phyloP scores from a whole-genome alignment of 2,329 filamentous ascomycete species.

The Cryoendolithus antarcticus region DNA sequence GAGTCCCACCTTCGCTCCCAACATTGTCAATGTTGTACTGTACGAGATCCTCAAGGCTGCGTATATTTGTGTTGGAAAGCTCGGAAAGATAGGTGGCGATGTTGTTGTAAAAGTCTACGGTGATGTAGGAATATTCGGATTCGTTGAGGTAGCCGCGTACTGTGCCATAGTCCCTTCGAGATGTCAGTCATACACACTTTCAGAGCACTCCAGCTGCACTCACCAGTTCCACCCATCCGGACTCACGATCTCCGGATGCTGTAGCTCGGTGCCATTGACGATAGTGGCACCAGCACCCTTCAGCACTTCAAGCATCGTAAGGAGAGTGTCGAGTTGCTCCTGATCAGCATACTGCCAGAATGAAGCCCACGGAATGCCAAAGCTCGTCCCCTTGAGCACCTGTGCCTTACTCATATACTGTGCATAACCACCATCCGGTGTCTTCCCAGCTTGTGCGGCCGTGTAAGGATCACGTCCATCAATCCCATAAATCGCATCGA shows the following conservation, averaged over 20 bases:
- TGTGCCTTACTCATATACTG: conserved; percentile 43
- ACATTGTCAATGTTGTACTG: conserved; percentile 47
- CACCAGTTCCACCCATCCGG: conserved; percentile 60
- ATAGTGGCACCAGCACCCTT: conserved; percentile 51
- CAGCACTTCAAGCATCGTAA: conserved; percentile 40
- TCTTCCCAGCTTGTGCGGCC: conserved; percentile 40
- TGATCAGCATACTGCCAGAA: conserved; percentile 53
- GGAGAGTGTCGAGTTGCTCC: conserved; percentile 43
- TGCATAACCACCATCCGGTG: conserved; percentile 44
- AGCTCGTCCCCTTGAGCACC: conserved; percentile 48
- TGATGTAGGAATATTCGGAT: conserved; percentile 61
- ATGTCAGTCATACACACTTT: neutral
- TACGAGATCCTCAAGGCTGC: conserved; percentile 52
- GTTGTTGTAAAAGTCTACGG: conserved; percentile 59
- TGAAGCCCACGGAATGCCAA: conserved; percentile 59
- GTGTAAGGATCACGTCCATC: conserved; percentile 57
- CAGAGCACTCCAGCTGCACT: neutral
- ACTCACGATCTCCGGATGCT: conserved; percentile 50
- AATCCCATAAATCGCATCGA: conserved; percentile 56
- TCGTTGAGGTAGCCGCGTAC: conserved; percentile 54
- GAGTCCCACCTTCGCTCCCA: conserved; percentile 54
- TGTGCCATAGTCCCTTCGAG: conserved; percentile 43
- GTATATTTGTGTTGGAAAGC: conserved; percentile 48
- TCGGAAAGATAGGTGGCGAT: conserved; percentile 51
- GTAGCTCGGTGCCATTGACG: conserved; percentile 58